Evolutionary conservation across 805 yeast species (phyloP).

Genomic region (Starmerella tilneyi): DNA sequence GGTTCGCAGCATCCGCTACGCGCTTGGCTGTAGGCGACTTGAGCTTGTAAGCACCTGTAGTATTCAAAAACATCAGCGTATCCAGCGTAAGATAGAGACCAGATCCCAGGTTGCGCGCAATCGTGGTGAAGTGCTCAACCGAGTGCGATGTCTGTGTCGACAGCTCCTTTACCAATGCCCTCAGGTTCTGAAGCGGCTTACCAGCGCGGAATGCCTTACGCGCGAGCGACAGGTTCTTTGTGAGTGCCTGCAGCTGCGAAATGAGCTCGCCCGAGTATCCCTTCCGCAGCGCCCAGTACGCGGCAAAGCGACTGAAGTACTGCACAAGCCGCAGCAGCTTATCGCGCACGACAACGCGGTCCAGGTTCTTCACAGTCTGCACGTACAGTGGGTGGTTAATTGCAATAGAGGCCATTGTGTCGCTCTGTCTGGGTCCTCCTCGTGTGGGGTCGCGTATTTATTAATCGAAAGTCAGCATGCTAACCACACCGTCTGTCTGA

Average conservation of each 20-base stretch:
- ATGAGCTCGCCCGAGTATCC: slow-evolving; percentile 45
- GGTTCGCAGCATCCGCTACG: slow-evolving; percentile 18
- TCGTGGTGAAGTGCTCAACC: slow-evolving; percentile 37
- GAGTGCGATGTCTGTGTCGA: slow-evolving; percentile 63
- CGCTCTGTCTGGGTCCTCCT: not conserved
- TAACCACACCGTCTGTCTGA: not conserved
- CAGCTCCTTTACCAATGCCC: slow-evolving; percentile 54
- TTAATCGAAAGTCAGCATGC: not conserved
- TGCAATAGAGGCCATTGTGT: slow-evolving; percentile 6
- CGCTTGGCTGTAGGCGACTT: slow-evolving; percentile 21
- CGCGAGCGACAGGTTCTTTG: slow-evolving; percentile 52
- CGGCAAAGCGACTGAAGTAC: slow-evolving; percentile 64
- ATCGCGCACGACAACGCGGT: slow-evolving; percentile 55
- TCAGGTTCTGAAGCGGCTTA: slow-evolving; percentile 62
- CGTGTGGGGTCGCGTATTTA: slow-evolving; percentile 2
- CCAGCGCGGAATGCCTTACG: slow-evolving; percentile 78
- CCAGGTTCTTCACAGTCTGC: slow-evolving; percentile 20
- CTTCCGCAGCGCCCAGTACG: slow-evolving; percentile 48
- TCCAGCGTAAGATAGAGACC: slow-evolving; percentile 33
- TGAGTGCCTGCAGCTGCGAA: slow-evolving; percentile 44
- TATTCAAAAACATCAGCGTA: slow-evolving; percentile 29
- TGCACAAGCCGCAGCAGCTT: slow-evolving; percentile 70
- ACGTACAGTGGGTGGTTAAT: slow-evolving; percentile 24
- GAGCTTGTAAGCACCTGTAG: slow-evolving; percentile 32
- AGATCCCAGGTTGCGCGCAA: slow-evolving; percentile 31